Evolutionary conservation across 2,329 filamentous ascomycete species (phyloP).

Genomic region (Boeremia exigua): DNA sequence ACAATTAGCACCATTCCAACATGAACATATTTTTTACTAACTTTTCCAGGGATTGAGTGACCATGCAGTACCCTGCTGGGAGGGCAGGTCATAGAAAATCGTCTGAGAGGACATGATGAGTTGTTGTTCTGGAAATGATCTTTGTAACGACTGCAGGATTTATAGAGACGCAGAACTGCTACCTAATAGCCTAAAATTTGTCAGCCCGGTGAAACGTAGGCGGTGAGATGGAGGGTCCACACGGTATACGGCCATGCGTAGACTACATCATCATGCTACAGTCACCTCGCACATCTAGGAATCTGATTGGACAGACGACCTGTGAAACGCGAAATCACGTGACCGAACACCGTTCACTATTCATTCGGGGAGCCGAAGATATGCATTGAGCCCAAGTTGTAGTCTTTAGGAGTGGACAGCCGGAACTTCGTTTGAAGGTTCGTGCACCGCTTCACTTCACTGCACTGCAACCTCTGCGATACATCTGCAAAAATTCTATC

Average conservation of each 20-base stretch:
- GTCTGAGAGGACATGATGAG: conserved; percentile 49
- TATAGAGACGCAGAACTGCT: not conserved
- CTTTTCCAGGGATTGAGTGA: conserved; percentile 76
- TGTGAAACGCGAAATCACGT: not conserved
- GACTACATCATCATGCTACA: not conserved
- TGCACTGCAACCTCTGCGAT: not conserved
- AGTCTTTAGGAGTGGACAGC: not conserved
- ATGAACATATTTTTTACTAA: conserved; percentile 41
- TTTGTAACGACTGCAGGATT: not conserved
- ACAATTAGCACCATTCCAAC: not conserved
- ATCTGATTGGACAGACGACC: not conserved
- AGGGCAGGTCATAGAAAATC: conserved; percentile 68
- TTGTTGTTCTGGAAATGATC: not conserved
- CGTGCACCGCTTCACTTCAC: not conserved
- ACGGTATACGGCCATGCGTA: not conserved
- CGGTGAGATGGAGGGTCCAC: conserved; percentile 7
- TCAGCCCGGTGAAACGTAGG: conserved; percentile 1
- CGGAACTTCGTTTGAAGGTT: not conserved
- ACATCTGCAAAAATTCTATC: not conserved
- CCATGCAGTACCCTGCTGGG: conserved; percentile 61
- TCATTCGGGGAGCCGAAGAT: not conserved
- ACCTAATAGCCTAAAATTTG: not conserved
- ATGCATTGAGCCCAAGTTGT: not conserved
- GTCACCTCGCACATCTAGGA: not conserved
- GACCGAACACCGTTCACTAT: not conserved